Conservation (phyloP, 257 asterid genomes). For the Fraxinus quadrangulata region DNA sequence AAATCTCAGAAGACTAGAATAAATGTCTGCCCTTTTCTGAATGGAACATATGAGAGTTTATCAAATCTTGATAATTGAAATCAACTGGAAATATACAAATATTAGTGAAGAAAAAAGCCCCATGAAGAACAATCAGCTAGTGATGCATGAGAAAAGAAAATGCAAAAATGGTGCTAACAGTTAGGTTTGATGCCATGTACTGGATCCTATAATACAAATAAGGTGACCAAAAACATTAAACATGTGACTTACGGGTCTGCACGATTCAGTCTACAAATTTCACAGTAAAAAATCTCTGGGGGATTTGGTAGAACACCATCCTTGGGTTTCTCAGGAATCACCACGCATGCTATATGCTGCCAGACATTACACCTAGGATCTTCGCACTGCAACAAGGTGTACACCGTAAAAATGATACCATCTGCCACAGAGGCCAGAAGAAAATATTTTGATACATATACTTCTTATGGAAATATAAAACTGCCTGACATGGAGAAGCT, state of each 20-base stretch:
- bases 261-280: slow-evolving; percentile 78
- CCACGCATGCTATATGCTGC: slow-evolving; percentile 91
- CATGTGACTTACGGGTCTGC: slow-evolving; percentile 93
- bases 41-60: neutral
- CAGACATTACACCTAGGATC: slow-evolving; percentile 81
- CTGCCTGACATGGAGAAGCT: slow-evolving; percentile 13
- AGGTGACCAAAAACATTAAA: slow-evolving; percentile 18
- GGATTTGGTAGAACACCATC: slow-evolving; percentile 67
- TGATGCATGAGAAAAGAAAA: slow-evolving; percentile 2
- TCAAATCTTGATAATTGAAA: slow-evolving; percentile 16
- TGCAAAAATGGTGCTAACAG: neutral
- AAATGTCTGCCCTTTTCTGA: neutral
- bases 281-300: slow-evolving; percentile 86
- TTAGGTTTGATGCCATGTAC: neutral
- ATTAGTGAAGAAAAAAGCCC: slow-evolving; percentile 21
- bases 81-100: neutral
- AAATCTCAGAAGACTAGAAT: neutral
- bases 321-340: slow-evolving; percentile 80
- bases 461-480: slow-evolving; percentile 17
- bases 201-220: slow-evolving; percentile 10
- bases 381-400: slow-evolving; percentile 72
- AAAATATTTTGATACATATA: slow-evolving; percentile 12
- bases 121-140: slow-evolving; percentile 15
- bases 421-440: neutral
- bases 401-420: slow-evolving; percentile 22